Conservation (phyloP, 169 alveolate genomes). For the Fabrea salina region DNA sequence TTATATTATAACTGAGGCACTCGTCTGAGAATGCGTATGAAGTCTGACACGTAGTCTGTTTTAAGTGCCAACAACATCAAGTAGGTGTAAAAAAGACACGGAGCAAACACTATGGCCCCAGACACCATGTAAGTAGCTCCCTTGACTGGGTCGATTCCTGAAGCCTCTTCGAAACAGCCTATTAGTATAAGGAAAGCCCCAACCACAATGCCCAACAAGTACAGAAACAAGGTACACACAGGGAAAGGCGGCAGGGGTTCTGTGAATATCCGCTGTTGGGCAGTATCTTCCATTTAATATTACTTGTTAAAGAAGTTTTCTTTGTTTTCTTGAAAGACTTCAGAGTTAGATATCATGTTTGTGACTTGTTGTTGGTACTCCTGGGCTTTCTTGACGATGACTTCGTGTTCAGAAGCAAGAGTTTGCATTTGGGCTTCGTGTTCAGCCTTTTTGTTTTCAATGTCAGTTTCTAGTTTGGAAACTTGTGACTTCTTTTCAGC, state of each 20-base stretch:
- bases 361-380: neutral
- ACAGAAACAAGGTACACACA: neutral
- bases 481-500: neutral
- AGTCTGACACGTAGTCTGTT: neutral
- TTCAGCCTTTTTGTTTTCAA: neutral
- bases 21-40: neutral
- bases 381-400: neutral
- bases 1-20: conserved; percentile 25
- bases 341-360: neutral
- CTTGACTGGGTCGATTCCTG: conserved; percentile 4
- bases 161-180: conserved; percentile 9
- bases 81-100: neutral
- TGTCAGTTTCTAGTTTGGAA: neutral
- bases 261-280: neutral
- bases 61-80: conserved; percentile 2
- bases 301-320: neutral
- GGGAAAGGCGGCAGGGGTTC: conserved; percentile 28
- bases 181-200: conserved; percentile 13
- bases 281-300: neutral
- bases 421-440: neutral
- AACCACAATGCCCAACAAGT: neutral
- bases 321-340: neutral
- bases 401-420: neutral
- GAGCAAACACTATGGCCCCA: neutral
- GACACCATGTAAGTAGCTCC: conserved; percentile 14